Evolutionary conservation across 805 yeast species (phyloP).

Genomic region (Kodamaea fukazawae): DNA sequence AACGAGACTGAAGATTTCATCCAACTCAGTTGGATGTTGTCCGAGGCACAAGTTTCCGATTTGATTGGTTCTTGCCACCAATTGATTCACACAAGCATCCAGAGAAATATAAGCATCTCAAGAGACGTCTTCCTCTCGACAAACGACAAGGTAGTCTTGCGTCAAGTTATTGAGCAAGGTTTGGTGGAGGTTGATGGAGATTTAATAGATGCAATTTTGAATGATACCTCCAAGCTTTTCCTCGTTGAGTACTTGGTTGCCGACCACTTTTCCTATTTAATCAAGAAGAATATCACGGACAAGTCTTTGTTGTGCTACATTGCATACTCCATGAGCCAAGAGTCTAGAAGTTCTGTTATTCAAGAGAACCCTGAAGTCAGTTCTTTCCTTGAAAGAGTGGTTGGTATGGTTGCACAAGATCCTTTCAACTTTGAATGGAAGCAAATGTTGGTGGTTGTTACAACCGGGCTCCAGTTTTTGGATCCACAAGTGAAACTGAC

Average conservation of each 20-base stretch:
- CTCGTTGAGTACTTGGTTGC: conserved; percentile 4
- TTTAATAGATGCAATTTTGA: background rate
- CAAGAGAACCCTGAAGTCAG: too few relatives aligned
- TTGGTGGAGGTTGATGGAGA: background rate
- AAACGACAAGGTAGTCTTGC: background rate
- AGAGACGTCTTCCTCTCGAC: too few relatives aligned
- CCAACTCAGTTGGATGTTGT: conserved; percentile 26
- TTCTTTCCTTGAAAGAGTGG: too few relatives aligned
- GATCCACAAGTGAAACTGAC: conserved; percentile 12
- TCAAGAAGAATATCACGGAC: too few relatives aligned
- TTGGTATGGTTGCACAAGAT: background rate
- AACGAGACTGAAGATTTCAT: conserved; percentile 10
- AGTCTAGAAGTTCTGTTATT: too few relatives aligned
- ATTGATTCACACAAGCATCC: conserved; percentile 5
- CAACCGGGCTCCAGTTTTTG: conserved; percentile 11
- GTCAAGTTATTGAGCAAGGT: conserved; percentile 1
- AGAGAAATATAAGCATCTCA: background rate
- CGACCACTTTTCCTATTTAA: background rate
- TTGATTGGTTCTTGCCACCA: conserved; percentile 7
- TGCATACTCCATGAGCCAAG: too few relatives aligned
- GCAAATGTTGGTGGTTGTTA: conserved; percentile 18
- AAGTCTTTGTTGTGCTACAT: too few relatives aligned
- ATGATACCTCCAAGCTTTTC: conserved; percentile 1
- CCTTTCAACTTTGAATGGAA: conserved; percentile 13
- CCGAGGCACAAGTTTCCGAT: conserved; percentile 18